A percentile compares a stretch with the other conserved stretches of the same genome.
These are phyloP conservation scores for Ottelia alismoides DNA, from an alignment of 106 monocot species.

Conservation along the genomic window DNA sequence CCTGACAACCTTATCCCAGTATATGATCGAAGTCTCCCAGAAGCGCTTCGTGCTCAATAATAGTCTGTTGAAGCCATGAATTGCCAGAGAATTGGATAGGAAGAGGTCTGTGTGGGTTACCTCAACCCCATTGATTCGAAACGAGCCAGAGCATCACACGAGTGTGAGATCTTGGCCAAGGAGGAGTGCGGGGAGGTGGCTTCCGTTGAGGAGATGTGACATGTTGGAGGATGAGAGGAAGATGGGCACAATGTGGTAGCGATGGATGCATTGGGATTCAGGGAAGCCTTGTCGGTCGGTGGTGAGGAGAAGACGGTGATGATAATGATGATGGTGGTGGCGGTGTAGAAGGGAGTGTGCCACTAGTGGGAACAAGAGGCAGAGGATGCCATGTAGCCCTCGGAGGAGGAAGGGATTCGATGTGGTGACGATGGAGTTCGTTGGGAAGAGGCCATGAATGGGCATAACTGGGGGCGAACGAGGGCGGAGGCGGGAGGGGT, in stretches of 20 bases:
- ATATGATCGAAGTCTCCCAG: too few species aligned
- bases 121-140: background rate
- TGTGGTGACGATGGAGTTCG: too few species aligned
- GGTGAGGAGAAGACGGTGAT: slow-evolving; percentile 1
- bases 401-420: background rate
- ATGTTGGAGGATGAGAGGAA: background rate
- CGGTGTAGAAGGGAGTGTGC: slow-evolving; percentile 4
- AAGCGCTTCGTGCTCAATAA: background rate
- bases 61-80: background rate
- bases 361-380: slow-evolving; percentile 7
- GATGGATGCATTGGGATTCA: background rate
- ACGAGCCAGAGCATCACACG: too few species aligned
- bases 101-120: background rate
- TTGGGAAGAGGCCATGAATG: too few species aligned
- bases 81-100: background rate
- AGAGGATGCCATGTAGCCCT: background rate
- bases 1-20: background rate
- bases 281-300: background rate
- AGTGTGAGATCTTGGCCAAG: too few species aligned
- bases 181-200: background rate
- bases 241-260: background rate
- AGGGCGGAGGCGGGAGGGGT: too few species aligned
- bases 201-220: background rate
- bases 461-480: too few species aligned
- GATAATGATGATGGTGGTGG: background rate